Percentiles rank a stretch among this genome's conserved stretches.
These are phyloP conservation scores for Phytopythium litorale DNA, from an alignment of 352 stramenopile species.

Conservation along the genomic window DNA sequence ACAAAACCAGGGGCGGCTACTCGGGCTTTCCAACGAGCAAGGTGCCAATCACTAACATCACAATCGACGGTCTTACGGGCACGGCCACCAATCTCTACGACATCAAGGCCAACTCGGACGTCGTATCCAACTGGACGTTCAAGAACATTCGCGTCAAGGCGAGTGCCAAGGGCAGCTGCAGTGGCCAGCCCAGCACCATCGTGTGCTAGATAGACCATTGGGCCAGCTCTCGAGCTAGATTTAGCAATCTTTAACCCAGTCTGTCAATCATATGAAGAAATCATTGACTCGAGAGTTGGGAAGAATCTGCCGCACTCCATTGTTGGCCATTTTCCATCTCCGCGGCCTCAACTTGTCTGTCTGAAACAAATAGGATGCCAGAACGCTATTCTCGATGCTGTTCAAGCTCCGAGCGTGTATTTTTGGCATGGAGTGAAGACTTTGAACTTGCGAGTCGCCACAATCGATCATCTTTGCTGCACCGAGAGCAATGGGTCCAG, in stretches of 20 bases:
- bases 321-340: no score
- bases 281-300: no score
- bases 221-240: no score
- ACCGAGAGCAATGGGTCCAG: not conserved
- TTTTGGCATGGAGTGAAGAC: not conserved
- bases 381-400: not conserved
- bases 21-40: conserved; percentile 15
- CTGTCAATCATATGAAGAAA: no score
- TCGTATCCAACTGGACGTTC: conserved; percentile 15
- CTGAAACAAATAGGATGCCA: no score
- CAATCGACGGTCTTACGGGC: conserved; percentile 17
- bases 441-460: not conserved
- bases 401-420: not conserved
- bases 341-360: no score
- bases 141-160: conserved; percentile 9
- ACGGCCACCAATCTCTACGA: conserved; percentile 32
- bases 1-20: conserved; percentile 26
- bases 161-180: conserved; percentile 8
- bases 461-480: not conserved
- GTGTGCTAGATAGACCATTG: conserved; percentile 11
- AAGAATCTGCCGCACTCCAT: no score
- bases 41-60: conserved; percentile 23
- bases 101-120: no score
- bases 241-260: no score
- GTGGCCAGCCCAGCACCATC: conserved; percentile 6